Conservation (phyloP, 306 rosid genomes). For the Ormosia semicastrata region DNA sequence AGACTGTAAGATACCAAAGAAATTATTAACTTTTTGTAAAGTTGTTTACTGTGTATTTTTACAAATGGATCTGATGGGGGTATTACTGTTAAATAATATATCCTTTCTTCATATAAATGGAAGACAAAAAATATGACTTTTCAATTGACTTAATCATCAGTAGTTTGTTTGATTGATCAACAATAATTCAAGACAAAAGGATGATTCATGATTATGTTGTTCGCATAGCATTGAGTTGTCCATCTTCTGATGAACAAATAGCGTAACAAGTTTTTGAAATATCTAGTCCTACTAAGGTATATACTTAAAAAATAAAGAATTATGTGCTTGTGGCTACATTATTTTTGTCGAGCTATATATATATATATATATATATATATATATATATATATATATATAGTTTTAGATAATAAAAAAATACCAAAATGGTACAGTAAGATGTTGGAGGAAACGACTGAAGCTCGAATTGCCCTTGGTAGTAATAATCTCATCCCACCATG, state of each 20-base stretch:
- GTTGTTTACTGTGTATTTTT: constrained; percentile 22
- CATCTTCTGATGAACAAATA: constrained; percentile 28
- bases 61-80: constrained; percentile 25
- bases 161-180: constrained; percentile 32
- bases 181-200: constrained; percentile 25
- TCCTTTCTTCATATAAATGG: constrained; percentile 27
- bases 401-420: too few relatives aligned
- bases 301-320: constrained; percentile 33
- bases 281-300: constrained; percentile 19
- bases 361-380: too few relatives aligned
- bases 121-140: constrained; percentile 13
- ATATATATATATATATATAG: too few relatives aligned
- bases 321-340: constrained; percentile 38
- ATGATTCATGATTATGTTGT: constrained; percentile 22
- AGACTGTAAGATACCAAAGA: constrained; percentile 23
- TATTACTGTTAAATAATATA: constrained; percentile 17
- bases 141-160: constrained; percentile 31
- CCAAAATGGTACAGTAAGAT: too few relatives aligned
- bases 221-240: constrained; percentile 32
- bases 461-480: too few relatives aligned
- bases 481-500: too few relatives aligned
- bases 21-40: constrained; percentile 6
- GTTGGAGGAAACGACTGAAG: too few relatives aligned
- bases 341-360: constrained; percentile 32
- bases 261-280: constrained; percentile 15